Conservation (phyloP, 768 basidiomycete genomes). For the Antrodiella citrinella region DNA sequence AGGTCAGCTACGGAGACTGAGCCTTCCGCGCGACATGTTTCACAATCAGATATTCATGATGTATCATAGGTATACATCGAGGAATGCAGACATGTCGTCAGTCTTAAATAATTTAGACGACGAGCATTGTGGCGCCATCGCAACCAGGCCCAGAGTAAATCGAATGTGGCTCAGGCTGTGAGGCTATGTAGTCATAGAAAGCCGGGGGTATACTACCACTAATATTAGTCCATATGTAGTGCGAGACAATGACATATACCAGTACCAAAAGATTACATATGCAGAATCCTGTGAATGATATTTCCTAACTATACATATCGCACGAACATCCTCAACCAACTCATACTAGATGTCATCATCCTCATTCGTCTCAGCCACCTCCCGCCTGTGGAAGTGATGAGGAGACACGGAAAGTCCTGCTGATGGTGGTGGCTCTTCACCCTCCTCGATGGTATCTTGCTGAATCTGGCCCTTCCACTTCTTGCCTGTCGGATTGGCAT, state of each 20-base stretch:
- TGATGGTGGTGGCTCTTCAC: slow-evolving; percentile 32
- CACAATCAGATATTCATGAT: no score
- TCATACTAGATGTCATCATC: slow-evolving; percentile 10
- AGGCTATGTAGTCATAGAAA: background rate
- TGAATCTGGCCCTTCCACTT: slow-evolving; percentile 28
- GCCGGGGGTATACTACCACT: background rate
- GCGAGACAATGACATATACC: background rate
- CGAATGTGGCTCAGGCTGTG: no score
- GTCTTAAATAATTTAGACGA: no score
- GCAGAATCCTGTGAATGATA: background rate
- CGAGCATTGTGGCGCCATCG: no score
- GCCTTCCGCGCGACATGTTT: no score
- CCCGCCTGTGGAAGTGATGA: slow-evolving; percentile 31
- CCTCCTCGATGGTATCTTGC: slow-evolving; percentile 40
- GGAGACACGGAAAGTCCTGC: slow-evolving; percentile 15
- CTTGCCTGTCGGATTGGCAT: background rate
- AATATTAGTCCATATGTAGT: background rate
- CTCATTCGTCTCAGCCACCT: slow-evolving; percentile 31
- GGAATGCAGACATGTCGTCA: no score
- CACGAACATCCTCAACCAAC: background rate
- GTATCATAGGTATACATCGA: no score
- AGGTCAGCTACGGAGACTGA: no score
- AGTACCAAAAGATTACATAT: background rate
- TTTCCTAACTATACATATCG: background rate
- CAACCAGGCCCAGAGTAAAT: no score